Evolutionary conservation across 2,329 filamentous ascomycete genomes (phyloP).

Genomic region (Beauveria asiatica): DNA sequence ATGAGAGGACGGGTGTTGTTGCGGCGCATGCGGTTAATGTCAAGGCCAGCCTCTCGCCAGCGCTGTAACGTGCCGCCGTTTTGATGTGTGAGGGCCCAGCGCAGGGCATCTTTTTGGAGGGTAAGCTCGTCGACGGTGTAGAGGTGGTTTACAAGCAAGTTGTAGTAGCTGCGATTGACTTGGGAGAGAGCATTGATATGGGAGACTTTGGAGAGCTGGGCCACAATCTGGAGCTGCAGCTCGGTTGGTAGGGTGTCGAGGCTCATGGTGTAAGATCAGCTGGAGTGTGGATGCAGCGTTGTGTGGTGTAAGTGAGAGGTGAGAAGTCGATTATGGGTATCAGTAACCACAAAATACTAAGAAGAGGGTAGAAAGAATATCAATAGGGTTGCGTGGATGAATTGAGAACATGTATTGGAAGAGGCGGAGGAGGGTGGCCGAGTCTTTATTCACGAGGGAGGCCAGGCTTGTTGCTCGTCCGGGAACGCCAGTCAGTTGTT

Average conservation of each 20-base stretch:
- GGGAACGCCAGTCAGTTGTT: neutral
- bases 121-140: constrained; percentile 10
- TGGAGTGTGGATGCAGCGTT: neutral
- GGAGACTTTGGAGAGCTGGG: constrained; percentile 2
- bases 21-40: constrained; percentile 7
- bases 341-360: neutral
- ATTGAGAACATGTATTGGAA: neutral
- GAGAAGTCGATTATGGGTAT: neutral
- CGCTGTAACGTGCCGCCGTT: constrained; percentile 5
- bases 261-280: neutral
- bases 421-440: neutral
- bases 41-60: constrained; percentile 6
- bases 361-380: neutral
- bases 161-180: constrained; percentile 8
- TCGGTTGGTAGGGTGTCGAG: constrained; percentile 6
- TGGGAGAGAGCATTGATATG: constrained; percentile 8
- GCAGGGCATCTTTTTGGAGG: constrained; percentile 7
- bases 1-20: constrained; percentile 3
- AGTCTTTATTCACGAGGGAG: constrained; percentile 1
- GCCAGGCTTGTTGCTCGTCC: neutral
- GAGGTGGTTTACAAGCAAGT: constrained; percentile 8
- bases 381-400: neutral
- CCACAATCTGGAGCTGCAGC: constrained; percentile 7
- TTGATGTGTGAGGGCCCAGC: constrained; percentile 7
- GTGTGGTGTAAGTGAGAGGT: neutral